Evolutionary conservation across 73 alveolate genomes (phyloP).

Genomic region (Halteria grandinella): DNA sequence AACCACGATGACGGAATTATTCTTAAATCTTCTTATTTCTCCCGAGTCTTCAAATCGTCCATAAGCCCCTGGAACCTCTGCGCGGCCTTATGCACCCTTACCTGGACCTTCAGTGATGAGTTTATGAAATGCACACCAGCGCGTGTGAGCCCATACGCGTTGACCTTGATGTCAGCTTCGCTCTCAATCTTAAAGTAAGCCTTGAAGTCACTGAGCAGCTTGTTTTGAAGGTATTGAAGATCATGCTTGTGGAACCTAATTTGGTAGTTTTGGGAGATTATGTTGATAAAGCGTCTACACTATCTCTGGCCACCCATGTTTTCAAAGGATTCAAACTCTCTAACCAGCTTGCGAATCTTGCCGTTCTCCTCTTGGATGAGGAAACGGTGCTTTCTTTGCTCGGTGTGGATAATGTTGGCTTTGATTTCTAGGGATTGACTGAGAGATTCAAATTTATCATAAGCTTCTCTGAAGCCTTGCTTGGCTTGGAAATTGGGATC

Average conservation of each 20-base stretch:
- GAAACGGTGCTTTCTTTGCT: background rate
- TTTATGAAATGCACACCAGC: slow-evolving; percentile 6
- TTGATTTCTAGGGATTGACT: background rate
- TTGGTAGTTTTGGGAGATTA: too few relatives aligned
- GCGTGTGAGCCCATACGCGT: slow-evolving; percentile 26
- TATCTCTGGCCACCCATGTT: too few relatives aligned
- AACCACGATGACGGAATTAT: background rate
- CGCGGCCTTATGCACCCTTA: slow-evolving; percentile 15
- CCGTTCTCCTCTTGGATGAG: background rate
- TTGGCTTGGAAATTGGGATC: background rate
- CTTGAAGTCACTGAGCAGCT: background rate
- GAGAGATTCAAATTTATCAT: background rate
- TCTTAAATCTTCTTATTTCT: background rate
- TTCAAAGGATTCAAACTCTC: too few relatives aligned
- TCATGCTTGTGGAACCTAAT: too few relatives aligned
- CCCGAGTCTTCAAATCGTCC: background rate
- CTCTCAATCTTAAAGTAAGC: background rate
- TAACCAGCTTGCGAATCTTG: too few relatives aligned
- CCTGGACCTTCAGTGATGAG: background rate
- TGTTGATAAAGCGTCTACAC: too few relatives aligned
- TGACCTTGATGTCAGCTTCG: background rate
- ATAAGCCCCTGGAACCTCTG: background rate
- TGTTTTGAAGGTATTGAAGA: background rate
- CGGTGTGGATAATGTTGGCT: background rate
- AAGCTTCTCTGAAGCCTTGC: background rate